Evolutionary conservation across 179 eudicot species (phyloP).

Genomic region (Carnegiea gigantea): DNA sequence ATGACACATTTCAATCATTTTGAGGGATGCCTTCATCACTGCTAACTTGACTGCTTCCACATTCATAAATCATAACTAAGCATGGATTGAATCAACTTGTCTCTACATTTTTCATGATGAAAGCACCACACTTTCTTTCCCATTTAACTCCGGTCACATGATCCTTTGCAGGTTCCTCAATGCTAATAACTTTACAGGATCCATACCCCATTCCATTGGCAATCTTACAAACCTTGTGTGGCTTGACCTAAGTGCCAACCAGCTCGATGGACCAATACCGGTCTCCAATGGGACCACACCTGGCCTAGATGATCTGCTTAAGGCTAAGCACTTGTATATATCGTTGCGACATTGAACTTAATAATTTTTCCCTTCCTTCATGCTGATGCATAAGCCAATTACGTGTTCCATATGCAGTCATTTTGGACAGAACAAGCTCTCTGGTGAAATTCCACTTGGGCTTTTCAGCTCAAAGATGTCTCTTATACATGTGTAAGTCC

Average conservation of each 20-base stretch:
- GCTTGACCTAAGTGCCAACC: constrained; percentile 66
- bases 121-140: background rate
- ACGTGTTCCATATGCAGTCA: constrained; percentile 39
- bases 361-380: background rate
- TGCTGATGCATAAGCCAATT: background rate
- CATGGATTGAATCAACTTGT: background rate
- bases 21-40: background rate
- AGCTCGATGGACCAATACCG: constrained; percentile 58
- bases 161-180: constrained; percentile 52
- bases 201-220: constrained; percentile 65
- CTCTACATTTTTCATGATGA: background rate
- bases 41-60: background rate
- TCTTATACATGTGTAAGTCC: constrained; percentile 54
- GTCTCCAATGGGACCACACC: constrained; percentile 43
- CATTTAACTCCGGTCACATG: constrained; percentile 6
- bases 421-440: constrained; percentile 51
- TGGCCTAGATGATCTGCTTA: constrained; percentile 59
- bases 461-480: constrained; percentile 58
- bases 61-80: background rate
- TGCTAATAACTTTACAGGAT: constrained; percentile 55
- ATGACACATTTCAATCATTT: too few relatives aligned
- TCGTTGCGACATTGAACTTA: constrained; percentile 10
- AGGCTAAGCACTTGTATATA: constrained; percentile 58
- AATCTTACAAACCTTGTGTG: constrained; percentile 45
- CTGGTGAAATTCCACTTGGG: constrained; percentile 39